Evolutionary conservation across 257 asterid species (phyloP).

Genomic region (Solanum chilense): DNA sequence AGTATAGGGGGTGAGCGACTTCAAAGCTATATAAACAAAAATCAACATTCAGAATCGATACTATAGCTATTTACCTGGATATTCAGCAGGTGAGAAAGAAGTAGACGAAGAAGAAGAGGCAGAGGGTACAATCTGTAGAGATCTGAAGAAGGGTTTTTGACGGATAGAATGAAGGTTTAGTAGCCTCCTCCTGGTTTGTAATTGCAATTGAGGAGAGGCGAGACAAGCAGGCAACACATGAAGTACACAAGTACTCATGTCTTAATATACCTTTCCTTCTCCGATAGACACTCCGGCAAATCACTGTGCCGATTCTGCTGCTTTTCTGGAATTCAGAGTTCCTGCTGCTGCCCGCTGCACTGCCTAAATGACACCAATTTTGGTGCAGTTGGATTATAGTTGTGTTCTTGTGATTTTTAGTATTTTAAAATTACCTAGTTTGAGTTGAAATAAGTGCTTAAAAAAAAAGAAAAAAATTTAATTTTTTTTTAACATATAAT

Average conservation of each 20-base stretch:
- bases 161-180: not conserved
- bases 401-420: no score
- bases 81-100: constrained; percentile 28
- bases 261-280: not conserved
- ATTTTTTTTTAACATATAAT: no score
- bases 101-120: constrained; percentile 38
- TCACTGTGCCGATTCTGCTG: not conserved
- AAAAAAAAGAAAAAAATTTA: no score
- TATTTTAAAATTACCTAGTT: no score
- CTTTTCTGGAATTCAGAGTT: not conserved
- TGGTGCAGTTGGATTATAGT: not conserved
- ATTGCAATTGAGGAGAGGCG: constrained; percentile 7
- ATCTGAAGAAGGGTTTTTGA: not conserved
- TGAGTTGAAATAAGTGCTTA: no score
- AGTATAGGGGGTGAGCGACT: not conserved
- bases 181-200: not conserved
- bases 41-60: not conserved
- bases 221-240: constrained; percentile 7
- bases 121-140: constrained; percentile 23
- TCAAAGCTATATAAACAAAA: not conserved
- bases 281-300: not conserved
- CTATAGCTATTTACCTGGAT: constrained; percentile 25
- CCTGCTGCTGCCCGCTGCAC: not conserved
- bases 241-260: constrained; percentile 12
- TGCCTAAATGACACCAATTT: not conserved